phyloP scores from a whole-genome alignment of 1,284 basidiomycete genomes.

The Cryptococcus sp. region DNA sequence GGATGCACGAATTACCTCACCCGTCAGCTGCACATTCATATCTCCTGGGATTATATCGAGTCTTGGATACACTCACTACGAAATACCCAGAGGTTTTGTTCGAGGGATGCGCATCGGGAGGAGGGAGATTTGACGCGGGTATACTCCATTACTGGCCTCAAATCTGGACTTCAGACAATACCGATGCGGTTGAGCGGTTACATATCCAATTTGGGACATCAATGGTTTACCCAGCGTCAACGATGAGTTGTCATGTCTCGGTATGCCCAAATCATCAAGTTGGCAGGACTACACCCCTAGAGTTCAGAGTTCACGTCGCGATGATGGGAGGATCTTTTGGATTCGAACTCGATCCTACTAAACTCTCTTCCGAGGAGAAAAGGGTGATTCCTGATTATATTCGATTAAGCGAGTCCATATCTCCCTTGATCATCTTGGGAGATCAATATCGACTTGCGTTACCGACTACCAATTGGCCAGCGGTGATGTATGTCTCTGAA shows the following conservation, averaged over 20 bases:
- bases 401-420: slow-evolving; percentile 17
- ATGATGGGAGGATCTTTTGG: slow-evolving; percentile 37
- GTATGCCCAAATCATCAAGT: slow-evolving; percentile 31
- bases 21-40: slow-evolving; percentile 23
- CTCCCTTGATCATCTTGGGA: slow-evolving; percentile 22
- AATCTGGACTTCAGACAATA: slow-evolving; percentile 33
- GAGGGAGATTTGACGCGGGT: slow-evolving; percentile 32
- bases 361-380: slow-evolving; percentile 16
- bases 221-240: slow-evolving; percentile 25
- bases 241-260: slow-evolving; percentile 30
- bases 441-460: slow-evolving; percentile 22
- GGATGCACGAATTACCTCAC: slow-evolving; percentile 30
- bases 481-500: slow-evolving; percentile 16
- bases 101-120: slow-evolving; percentile 37
- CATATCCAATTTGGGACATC: slow-evolving; percentile 31
- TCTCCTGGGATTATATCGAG: slow-evolving; percentile 33
- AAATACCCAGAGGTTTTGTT: slow-evolving; percentile 29
- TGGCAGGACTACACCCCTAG: slow-evolving; percentile 22
- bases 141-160: slow-evolving; percentile 31
- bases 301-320: slow-evolving; percentile 37
- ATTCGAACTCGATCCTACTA: slow-evolving; percentile 28
- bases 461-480: slow-evolving; percentile 24
- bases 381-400: slow-evolving; percentile 14
- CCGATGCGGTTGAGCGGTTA: slow-evolving; percentile 29
- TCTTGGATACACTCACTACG: slow-evolving; percentile 21